Percentiles rank a stretch among this genome's conserved stretches.
These are phyloP conservation scores for Ogataea kodamae DNA, from an alignment of 805 yeast genomes.

Conservation along the genomic window DNA sequence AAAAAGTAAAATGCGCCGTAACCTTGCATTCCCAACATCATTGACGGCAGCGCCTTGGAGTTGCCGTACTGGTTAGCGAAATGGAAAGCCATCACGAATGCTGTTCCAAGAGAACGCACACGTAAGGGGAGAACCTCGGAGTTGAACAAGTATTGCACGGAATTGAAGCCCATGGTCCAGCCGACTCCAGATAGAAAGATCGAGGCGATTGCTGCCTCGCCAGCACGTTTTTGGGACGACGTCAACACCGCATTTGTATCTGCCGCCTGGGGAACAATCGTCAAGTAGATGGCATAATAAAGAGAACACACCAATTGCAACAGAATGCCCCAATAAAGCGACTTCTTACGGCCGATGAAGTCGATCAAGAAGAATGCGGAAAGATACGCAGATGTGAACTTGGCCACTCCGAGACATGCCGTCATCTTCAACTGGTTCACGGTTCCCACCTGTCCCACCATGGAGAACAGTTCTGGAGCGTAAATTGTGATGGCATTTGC, in stretches of 20 bases:
- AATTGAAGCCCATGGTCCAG: slow-evolving; percentile 59
- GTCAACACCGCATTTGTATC: slow-evolving; percentile 30
- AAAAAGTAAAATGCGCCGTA: slow-evolving; percentile 54
- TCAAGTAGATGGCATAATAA: slow-evolving; percentile 46
- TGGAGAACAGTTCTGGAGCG: slow-evolving; percentile 48
- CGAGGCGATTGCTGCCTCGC: slow-evolving; percentile 48
- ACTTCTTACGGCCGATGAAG: slow-evolving; percentile 47
- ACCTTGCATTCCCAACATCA: slow-evolving; percentile 44
- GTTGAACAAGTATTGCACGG: slow-evolving; percentile 51
- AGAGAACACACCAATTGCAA: slow-evolving; percentile 42
- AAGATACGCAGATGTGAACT: slow-evolving; percentile 45
- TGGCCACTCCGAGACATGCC: slow-evolving; percentile 51
- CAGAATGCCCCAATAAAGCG: slow-evolving; percentile 46
- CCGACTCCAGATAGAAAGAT: slow-evolving; percentile 50
- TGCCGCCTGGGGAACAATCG: slow-evolving; percentile 43
- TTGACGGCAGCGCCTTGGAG: slow-evolving; percentile 51
- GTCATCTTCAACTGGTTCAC: slow-evolving; percentile 43
- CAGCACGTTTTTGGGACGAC: slow-evolving; percentile 35
- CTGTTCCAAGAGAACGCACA: slow-evolving; percentile 46
- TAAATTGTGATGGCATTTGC: slow-evolving; percentile 55
- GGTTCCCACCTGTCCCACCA: slow-evolving; percentile 42
- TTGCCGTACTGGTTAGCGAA: slow-evolving; percentile 56
- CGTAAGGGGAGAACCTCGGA: slow-evolving; percentile 54
- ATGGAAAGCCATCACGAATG: slow-evolving; percentile 52
- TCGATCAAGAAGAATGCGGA: slow-evolving; percentile 54